Base-by-base conservation (phyloP, 345 rosid species). In the Salix viminalis region DNA sequence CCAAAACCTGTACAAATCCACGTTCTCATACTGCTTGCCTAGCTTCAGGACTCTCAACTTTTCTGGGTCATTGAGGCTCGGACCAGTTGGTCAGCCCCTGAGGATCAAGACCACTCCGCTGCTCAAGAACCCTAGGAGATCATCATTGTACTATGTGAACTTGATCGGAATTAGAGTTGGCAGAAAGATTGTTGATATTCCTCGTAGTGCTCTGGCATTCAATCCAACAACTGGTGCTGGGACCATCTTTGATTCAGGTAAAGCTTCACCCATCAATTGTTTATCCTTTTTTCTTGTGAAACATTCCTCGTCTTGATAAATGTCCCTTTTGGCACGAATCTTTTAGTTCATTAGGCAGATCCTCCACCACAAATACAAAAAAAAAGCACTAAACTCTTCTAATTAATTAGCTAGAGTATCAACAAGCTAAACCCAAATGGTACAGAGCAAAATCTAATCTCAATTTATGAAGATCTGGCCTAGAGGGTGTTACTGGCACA, bases 21-120 rank as follows among this genome's bases (percentile, higher is more conserved):
- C 97, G 2, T 96, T 96, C 82, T 96, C 99, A 0, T 96, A 92
- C 62, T 96, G 99, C 84, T 83, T 96, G 81, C 99, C 99, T 13
- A 90, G 88, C 79, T 87, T 89, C 71, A 93, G 82, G 92, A 79
- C 97, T 0, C 65, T 70, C 9, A 91, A 84, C 79, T 96, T 93
- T 84, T 91, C 99, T 12, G 98, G 99, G 72, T 89, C 99, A 11
- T 61, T 96, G 69, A 87, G 94, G 72, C 88, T 96, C 42, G 98
- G 99, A 32, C 99, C 97, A 18, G 73, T 54, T 37, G 87, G 84
- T 6, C 99, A 96, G 84, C 99, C 98, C 34, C 56, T 56, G 44
- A 86, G 86, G 60, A 96, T 93, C 64, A 93, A 92, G 86, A 84
- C 67, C 76, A 96, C 98, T 12, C 98, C 97, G 0, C 76, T 96